These are phyloP conservation scores for Liriodendron chinense DNA, from an alignment of 164 flowering plant genomes.

Conservation along the genomic window DNA sequence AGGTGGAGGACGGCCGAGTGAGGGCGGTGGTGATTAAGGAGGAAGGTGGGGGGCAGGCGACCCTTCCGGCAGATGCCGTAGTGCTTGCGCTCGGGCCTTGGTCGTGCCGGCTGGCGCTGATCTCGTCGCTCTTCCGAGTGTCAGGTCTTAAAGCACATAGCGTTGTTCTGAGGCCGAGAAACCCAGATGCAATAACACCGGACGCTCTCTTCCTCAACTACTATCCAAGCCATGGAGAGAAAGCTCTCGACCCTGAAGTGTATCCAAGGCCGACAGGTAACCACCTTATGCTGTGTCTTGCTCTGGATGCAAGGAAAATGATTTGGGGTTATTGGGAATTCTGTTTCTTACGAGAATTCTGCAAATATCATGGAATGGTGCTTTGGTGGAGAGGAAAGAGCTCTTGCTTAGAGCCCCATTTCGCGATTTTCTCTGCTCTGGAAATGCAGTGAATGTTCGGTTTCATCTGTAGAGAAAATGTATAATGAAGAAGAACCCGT, in stretches of 20 bases:
- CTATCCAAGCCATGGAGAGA: slow-evolving; percentile 40
- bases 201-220: slow-evolving; percentile 83
- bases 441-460: too few species aligned
- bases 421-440: too few species aligned
- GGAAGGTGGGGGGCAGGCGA: slow-evolving; percentile 31
- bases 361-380: too few species aligned
- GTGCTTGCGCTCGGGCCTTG: slow-evolving; percentile 94
- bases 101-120: slow-evolving; percentile 49
- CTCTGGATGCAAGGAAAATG: background rate
- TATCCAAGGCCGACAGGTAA: slow-evolving; percentile 90
- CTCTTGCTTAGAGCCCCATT: too few species aligned
- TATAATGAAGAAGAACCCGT: too few species aligned
- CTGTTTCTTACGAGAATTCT: too few species aligned
- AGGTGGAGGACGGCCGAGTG: slow-evolving; percentile 45
- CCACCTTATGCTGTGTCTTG: background rate
- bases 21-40: slow-evolving; percentile 29
- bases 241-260: slow-evolving; percentile 73
- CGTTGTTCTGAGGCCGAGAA: slow-evolving; percentile 70
- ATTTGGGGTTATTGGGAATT: too few species aligned
- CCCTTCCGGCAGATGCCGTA: slow-evolving; percentile 58
- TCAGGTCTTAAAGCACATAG: slow-evolving; percentile 83
- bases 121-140: slow-evolving; percentile 59
- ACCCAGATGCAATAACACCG: slow-evolving; percentile 58
- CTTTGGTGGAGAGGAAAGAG: too few species aligned
- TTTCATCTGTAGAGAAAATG: too few species aligned